A percentile compares a stretch with the other conserved stretches of the same genome.
These are phyloP conservation scores for Psophocarpus tetragonolobus DNA, from an alignment of 306 rosid genomes.

Conservation along the genomic window DNA sequence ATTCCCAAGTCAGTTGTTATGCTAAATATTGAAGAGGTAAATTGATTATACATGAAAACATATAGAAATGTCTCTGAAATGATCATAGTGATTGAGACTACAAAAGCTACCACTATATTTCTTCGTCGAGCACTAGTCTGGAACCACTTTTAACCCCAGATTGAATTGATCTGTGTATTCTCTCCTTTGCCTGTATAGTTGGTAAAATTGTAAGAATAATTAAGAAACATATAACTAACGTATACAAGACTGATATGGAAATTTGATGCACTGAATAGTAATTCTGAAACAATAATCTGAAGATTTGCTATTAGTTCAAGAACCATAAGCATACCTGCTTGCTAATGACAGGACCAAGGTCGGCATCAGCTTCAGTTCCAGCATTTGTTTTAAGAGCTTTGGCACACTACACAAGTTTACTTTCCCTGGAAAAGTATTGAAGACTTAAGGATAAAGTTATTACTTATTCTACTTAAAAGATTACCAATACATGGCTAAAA, in stretches of 20 bases:
- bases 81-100: constrained; percentile 50
- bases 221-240: constrained; percentile 24
- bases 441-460: background rate
- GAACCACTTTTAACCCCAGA: constrained; percentile 87
- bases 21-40: background rate
- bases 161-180: constrained; percentile 75
- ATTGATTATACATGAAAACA: constrained; percentile 1
- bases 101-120: constrained; percentile 71
- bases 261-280: constrained; percentile 13
- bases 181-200: constrained; percentile 75
- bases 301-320: background rate
- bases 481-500: background rate
- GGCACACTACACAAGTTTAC: constrained; percentile 64
- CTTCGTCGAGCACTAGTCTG: constrained; percentile 72
- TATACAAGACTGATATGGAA: background rate
- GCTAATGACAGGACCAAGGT: constrained; percentile 97
- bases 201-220: background rate
- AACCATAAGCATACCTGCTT: constrained; percentile 56
- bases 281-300: background rate
- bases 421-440: constrained; percentile 55
- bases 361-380: constrained; percentile 87
- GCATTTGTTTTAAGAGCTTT: constrained; percentile 71
- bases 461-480: background rate
- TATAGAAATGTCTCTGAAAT: background rate
- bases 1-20: background rate